Conservation (phyloP, 2,329 filamentous ascomycete genomes). For the Pestalotiopsis fici region DNA sequence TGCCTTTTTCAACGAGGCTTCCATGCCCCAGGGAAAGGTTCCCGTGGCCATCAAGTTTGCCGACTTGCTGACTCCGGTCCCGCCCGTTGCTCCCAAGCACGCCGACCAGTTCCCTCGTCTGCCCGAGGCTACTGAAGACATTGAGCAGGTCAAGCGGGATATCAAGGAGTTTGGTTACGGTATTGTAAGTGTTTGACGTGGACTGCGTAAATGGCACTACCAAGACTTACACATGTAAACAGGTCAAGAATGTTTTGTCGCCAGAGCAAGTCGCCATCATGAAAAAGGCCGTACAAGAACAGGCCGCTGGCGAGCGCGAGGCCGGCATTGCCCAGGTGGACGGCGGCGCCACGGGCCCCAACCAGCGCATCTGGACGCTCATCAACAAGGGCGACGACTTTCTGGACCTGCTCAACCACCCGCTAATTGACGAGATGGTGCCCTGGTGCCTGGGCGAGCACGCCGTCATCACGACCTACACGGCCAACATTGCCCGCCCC, state of each 20-base stretch:
- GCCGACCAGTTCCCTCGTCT: conserved; percentile 30
- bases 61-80: conserved; percentile 21
- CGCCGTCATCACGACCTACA: conserved; percentile 26
- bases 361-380: conserved; percentile 20
- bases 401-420: conserved; percentile 28
- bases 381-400: conserved; percentile 15
- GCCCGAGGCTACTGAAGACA: conserved; percentile 30
- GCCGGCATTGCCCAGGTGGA: conserved; percentile 22
- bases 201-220: conserved; percentile 20
- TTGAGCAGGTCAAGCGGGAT: conserved; percentile 26
- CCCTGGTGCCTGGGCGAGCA: conserved; percentile 29
- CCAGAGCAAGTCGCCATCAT: conserved; percentile 22
- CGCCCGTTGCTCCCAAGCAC: conserved; percentile 16
- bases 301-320: conserved; percentile 24
- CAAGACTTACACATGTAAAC: background rate
- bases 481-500: conserved; percentile 29
- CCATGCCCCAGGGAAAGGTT: conserved; percentile 21
- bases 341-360: conserved; percentile 18
- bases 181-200: conserved; percentile 13
- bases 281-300: conserved; percentile 22
- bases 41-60: conserved; percentile 24
- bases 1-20: conserved; percentile 21
- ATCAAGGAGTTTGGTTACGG: conserved; percentile 27
- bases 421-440: conserved; percentile 25
- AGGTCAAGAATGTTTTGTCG: conserved; percentile 21